Base-by-base conservation (phyloP, 495 filamentous ascomycete genomes). In the Annulohypoxylon moriforme region DNA sequence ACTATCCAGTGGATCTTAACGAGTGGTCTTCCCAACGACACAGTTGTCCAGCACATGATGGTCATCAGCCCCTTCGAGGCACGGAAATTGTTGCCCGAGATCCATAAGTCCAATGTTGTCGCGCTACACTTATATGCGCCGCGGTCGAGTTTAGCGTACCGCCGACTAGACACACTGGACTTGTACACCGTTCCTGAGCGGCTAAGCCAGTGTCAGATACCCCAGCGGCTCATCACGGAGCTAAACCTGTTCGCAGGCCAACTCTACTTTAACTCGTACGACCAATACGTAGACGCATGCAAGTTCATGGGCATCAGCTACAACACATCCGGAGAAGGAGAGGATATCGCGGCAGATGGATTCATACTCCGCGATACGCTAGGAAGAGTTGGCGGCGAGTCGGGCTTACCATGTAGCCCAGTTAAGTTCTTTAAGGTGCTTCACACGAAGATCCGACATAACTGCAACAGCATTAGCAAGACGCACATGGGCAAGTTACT, bases 181-280 rank as follows among this genome's bases (percentile, higher is more conserved):
- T 75, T 85, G 18, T 87, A 77, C 63, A 75, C 78, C 11, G 58
- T 82, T 49, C 81, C 81, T 27, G 2, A 44, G n/a, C 20, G 34
- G 49, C 11, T 72, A 50, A 16, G 10, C 46, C 36, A 14, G 16
- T 59, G 75, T n/a, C 56, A 58, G 38, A 40, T 69, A 20, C 71
- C 76, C 58, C 75, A 16, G 16, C 44, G 68, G 0, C 64, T 85
- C 20, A 46, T 79, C 1, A 74, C 79, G 2, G 81, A 89, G 55
- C 81, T 93, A 11, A 90, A 90, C 67, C 80, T 93, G 5, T 93
- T 92, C 70, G 82, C 91, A 0, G 90, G 91, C 9, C 87, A 90
- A 63, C 81, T 93, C 0, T 93, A 91, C 75, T 76, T 93, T 7
- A 60, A 59, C 11, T 81, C 81, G 1, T 88, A 83, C 57, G 58